Evolutionary conservation across 805 yeast species (phyloP).

Genomic region (Debaryomyces maramus): DNA sequence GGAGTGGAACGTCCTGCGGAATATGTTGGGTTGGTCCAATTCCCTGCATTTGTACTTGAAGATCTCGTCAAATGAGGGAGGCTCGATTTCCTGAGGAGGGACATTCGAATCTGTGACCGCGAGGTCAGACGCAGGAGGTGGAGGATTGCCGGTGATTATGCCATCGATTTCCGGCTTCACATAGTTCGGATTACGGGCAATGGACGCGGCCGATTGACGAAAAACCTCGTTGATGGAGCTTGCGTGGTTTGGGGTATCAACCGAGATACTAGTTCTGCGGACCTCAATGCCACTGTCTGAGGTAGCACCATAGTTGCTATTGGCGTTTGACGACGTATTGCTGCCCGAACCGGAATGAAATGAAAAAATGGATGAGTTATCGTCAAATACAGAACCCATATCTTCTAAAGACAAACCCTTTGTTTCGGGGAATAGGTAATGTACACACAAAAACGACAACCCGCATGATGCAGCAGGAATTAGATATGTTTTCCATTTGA

Average conservation of each 20-base stretch:
- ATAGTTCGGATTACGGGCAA: conserved; percentile 41
- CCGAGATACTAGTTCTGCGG: conserved; percentile 18
- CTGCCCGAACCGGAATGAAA: conserved; percentile 33
- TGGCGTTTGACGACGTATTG: conserved; percentile 3
- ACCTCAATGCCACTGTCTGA: conserved; percentile 13
- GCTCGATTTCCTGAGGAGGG: conserved; percentile 35
- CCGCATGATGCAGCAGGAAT: conserved; percentile 80
- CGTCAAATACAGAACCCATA: conserved; percentile 89
- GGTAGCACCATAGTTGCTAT: conserved; percentile 13
- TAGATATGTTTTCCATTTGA: conserved; percentile 78
- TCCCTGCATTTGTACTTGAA: conserved; percentile 24
- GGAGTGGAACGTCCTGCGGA: background rate
- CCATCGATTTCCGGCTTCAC: conserved; percentile 34
- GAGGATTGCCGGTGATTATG: conserved; percentile 26
- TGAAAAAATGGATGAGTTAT: conserved; percentile 41
- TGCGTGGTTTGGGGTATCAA: conserved; percentile 5
- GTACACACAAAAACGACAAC: conserved; percentile 70
- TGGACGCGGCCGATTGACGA: conserved; percentile 40
- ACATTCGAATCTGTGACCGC: conserved; percentile 18
- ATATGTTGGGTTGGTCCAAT: conserved; percentile 11
- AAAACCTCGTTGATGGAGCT: conserved; percentile 15
- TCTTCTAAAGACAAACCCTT: conserved; percentile 87
- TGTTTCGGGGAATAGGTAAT: conserved; percentile 80
- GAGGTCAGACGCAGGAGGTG: conserved; percentile 25
- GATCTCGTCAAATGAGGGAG: conserved; percentile 32